Base-by-base conservation (phyloP, 2,329 filamentous ascomycete genomes). In the Penicillium sp. region DNA sequence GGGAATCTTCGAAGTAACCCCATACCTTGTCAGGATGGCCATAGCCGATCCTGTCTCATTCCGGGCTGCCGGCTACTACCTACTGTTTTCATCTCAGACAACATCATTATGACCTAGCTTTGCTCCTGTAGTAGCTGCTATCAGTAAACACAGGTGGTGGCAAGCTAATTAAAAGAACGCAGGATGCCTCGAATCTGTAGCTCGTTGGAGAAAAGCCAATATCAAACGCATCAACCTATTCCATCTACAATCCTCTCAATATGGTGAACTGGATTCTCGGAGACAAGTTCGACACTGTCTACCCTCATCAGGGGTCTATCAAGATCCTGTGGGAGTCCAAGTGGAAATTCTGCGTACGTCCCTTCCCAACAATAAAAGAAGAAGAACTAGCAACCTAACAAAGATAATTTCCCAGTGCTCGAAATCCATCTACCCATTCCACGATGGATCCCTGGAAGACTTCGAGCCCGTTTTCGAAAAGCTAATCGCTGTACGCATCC, bases 271-370 rank as follows among this genome's bases (percentile, higher is more conserved):
- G 71, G 71, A 72, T 73, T 29, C 60, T 81, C 38, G 79, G 78
- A 59, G 76, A 80, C 53, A 77, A 76, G 51, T 79, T 81, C 63
- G 69, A 79, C 55, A 74, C 77, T 33, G 69, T 76, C 45, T 78
- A 79, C 45, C 79, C 84, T 21, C 85, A 87, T 67, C 83, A 87
- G 63, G 76, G 79, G 34, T 82, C 82, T 25, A 85, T 87, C 63
- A 77, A 82, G 67, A 81, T 81, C 10, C 75, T 89, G 29, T 92
- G 89, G 88, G 86, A 90, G 75, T 89, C 85, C 7, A 90, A 90
- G 73, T 92, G 88, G 88, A 86, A 86, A 73, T 78, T 82, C 63
- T 86, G 86, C 5, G 85, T 87, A 75, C 55, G 81, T 66, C 23
- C 15, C 36, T 15, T 29, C 16, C 29, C 34, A 34, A 5, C 36